A percentile compares a stretch with the other conserved stretches of the same genome.
phyloP scores from a whole-genome alignment of 225 moss, liverwort and hornwort species.

The Sphagnum tenellum region DNA sequence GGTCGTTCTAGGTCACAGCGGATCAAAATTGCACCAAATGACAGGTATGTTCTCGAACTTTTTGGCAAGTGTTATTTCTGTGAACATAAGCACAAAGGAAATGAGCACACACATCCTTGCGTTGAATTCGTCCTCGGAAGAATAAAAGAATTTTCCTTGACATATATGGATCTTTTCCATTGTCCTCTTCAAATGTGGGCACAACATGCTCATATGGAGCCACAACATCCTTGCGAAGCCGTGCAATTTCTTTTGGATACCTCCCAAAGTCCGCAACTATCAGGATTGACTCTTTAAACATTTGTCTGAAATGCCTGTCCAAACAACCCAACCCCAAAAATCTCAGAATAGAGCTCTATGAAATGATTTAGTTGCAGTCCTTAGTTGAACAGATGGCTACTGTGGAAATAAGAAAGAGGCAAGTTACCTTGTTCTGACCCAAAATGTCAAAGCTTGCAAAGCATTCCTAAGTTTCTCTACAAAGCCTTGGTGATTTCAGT shows the following conservation, averaged over 20 bases:
- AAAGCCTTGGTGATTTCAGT: too few species aligned
- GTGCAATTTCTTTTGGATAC: constrained; percentile 31
- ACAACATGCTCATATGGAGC: constrained; percentile 76
- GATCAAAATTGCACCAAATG: neutral
- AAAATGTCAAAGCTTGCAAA: too few species aligned
- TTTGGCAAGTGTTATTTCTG: neutral
- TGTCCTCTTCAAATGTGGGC: constrained; percentile 42
- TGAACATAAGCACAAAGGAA: neutral
- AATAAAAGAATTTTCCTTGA: constrained; percentile 51
- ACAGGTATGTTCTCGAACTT: neutral
- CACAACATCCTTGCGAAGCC: constrained; percentile 70
- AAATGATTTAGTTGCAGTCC: too few species aligned
- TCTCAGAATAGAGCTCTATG: too few species aligned
- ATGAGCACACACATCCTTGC: constrained; percentile 60
- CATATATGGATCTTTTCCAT: constrained; percentile 36
- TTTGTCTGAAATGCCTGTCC: constrained; percentile 34
- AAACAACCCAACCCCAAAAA: too few species aligned
- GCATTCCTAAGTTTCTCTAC: too few species aligned
- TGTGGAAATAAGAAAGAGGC: too few species aligned
- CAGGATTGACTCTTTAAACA: constrained; percentile 64
- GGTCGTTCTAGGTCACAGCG: too few species aligned
- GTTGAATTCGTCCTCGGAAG: constrained; percentile 63
- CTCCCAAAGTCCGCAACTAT: constrained; percentile 81
- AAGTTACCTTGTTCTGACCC: too few species aligned
- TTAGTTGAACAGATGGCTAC: too few species aligned